phyloP scores from a whole-genome alignment of 2,329 filamentous ascomycete species.

The Fulvia fulva region DNA sequence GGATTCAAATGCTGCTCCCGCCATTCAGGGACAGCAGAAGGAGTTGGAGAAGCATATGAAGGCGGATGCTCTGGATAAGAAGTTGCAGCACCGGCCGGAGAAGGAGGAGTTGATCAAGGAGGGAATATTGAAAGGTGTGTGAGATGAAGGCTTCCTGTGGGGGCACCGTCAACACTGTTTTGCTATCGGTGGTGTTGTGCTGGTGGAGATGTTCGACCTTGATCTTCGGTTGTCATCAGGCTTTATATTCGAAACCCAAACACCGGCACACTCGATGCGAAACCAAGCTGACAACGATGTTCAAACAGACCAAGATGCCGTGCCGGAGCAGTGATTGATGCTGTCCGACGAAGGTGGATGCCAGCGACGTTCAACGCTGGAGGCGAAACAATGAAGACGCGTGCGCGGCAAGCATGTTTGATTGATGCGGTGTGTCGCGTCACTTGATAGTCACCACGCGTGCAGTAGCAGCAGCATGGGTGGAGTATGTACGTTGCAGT shows the following conservation, averaged over 20 bases:
- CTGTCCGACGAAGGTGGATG: background rate
- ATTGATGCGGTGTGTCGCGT: background rate
- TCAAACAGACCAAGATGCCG: background rate
- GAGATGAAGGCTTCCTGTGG: background rate
- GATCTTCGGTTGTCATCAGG: background rate
- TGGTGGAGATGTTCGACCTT: background rate
- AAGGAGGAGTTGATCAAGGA: slow-evolving; percentile 73
- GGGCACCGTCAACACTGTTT: background rate
- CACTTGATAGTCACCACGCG: background rate
- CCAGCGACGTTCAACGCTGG: background rate
- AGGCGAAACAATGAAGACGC: background rate
- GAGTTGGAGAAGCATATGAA: slow-evolving; percentile 88
- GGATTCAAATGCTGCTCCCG: slow-evolving; percentile 70
- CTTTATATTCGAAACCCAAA: background rate
- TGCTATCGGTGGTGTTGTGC: background rate
- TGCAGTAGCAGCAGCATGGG: background rate
- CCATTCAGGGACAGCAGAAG: slow-evolving; percentile 73
- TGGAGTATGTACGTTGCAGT: background rate
- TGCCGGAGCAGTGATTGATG: background rate
- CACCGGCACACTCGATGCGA: background rate
- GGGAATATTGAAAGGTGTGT: slow-evolving; percentile 60
- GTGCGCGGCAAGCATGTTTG: background rate
- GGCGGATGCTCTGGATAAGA: slow-evolving; percentile 80
- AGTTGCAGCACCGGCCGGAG: slow-evolving; percentile 71
- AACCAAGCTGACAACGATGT: background rate